Evolutionary conservation across 2,329 filamentous ascomycete genomes (phyloP).

Genomic region (Arthrobotrys sphaeroides): DNA sequence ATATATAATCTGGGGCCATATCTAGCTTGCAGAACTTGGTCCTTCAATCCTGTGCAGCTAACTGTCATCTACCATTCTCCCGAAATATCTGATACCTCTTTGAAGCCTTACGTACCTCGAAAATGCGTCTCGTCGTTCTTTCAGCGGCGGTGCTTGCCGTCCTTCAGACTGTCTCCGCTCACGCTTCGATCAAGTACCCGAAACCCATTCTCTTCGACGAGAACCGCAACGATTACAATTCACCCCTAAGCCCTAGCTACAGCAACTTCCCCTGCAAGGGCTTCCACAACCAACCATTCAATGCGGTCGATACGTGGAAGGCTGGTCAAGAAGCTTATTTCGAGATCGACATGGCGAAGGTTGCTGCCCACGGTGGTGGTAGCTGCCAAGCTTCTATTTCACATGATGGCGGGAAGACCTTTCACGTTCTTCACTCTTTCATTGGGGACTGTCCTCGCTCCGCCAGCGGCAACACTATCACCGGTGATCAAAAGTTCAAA

Average conservation of each 20-base stretch:
- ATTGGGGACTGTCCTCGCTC: slow-evolving; percentile 81
- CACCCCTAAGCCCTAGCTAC: slow-evolving; percentile 70
- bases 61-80: background rate
- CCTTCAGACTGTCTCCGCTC: slow-evolving; percentile 62
- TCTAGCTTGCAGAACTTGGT: background rate
- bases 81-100: background rate
- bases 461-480: slow-evolving; percentile 62
- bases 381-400: slow-evolving; percentile 91
- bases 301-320: slow-evolving; percentile 44
- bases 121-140: slow-evolving; percentile 53
- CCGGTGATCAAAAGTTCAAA: slow-evolving; percentile 76
- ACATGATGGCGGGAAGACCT: slow-evolving; percentile 78
- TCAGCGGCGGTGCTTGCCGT: slow-evolving; percentile 63
- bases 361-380: slow-evolving; percentile 84
- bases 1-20: background rate
- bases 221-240: slow-evolving; percentile 70
- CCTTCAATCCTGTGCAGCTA: background rate
- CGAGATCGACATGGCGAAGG: background rate
- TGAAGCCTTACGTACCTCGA: background rate
- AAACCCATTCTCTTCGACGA: slow-evolving; percentile 67
- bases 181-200: slow-evolving; percentile 69
- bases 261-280: slow-evolving; percentile 81
- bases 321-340: slow-evolving; percentile 55
- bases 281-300: slow-evolving; percentile 62
- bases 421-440: slow-evolving; percentile 89